These are phyloP conservation scores for Ceratocystis variospora DNA, from an alignment of 2,329 filamentous ascomycete genomes.

Conservation along the genomic window DNA sequence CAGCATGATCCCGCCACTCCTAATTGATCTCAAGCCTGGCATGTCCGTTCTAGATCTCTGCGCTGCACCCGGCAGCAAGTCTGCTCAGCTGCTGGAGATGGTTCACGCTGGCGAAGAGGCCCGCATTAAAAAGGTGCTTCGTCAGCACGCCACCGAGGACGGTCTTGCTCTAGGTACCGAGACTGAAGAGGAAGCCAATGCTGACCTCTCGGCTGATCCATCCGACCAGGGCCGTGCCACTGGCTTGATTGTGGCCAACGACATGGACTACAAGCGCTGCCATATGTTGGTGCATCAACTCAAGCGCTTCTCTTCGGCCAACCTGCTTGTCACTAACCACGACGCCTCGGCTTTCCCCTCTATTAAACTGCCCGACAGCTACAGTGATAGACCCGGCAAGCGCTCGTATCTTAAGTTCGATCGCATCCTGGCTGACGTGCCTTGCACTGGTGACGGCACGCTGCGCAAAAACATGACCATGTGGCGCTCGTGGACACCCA, in stretches of 20 bases:
- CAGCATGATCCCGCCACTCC: slow-evolving; percentile 93
- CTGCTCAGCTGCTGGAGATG: slow-evolving; percentile 87
- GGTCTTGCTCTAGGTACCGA: slow-evolving; percentile 39
- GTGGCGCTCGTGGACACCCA: slow-evolving; percentile 90
- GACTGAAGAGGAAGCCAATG: slow-evolving; percentile 35
- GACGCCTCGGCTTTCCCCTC: slow-evolving; percentile 93
- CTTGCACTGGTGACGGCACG: slow-evolving; percentile 92
- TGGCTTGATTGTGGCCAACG: slow-evolving; percentile 86
- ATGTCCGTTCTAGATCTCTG: slow-evolving; percentile 94
- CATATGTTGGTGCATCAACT: slow-evolving; percentile 97
- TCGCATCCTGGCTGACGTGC: slow-evolving; percentile 88
- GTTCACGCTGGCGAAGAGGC: slow-evolving; percentile 86
- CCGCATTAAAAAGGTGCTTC: slow-evolving; percentile 58
- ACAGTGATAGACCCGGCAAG: slow-evolving; percentile 40
- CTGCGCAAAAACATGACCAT: slow-evolving; percentile 83
- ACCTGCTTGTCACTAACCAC: slow-evolving; percentile 93
- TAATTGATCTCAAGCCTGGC: slow-evolving; percentile 80
- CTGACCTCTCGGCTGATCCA: slow-evolving; percentile 43
- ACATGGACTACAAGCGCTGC: slow-evolving; percentile 88
- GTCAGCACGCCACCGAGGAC: slow-evolving; percentile 47
- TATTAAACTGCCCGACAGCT: slow-evolving; percentile 58
- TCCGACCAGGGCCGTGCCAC: slow-evolving; percentile 76
- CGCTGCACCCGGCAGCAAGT: slow-evolving; percentile 93
- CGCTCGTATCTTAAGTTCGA: slow-evolving; percentile 87
- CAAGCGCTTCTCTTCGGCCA: slow-evolving; percentile 91